Percentiles rank a stretch among this genome's conserved stretches.
phyloP scores from a whole-genome alignment of 805 yeast genomes.

The Zygosaccharomyces bisporus region DNA sequence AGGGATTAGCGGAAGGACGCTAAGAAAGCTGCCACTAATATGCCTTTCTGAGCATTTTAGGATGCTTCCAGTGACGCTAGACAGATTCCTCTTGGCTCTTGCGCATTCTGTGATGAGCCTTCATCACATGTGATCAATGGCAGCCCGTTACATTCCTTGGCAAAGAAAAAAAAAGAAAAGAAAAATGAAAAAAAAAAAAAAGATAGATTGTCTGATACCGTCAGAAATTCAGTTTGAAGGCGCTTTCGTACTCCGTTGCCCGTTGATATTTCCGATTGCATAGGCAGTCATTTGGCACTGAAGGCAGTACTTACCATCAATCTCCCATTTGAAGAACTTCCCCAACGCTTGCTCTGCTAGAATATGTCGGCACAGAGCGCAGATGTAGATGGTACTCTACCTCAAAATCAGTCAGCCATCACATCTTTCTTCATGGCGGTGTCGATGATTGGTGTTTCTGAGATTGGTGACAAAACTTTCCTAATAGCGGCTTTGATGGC shows the following conservation, averaged over 20 bases:
- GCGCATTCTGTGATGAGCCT: conserved; percentile 16
- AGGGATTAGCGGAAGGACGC: conserved; percentile 32
- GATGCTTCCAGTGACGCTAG: conserved; percentile 25
- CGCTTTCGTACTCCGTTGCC: neutral
- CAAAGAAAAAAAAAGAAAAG: neutral
- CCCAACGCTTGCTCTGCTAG: neutral
- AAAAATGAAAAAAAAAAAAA: neutral
- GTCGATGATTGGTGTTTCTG: conserved; percentile 92
- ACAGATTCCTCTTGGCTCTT: conserved; percentile 27
- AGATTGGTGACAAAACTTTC: conserved; percentile 96
- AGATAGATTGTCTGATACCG: too few species aligned
- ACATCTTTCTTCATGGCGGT: conserved; percentile 70
- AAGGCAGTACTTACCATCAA: too few species aligned
- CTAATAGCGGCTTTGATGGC: conserved; percentile 97
- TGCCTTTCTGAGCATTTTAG: conserved; percentile 31
- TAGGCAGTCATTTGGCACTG: too few species aligned
- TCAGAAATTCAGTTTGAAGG: too few species aligned
- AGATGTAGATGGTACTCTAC: conserved; percentile 6
- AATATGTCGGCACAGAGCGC: conserved; percentile 4
- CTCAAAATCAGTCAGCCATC: conserved; percentile 15
- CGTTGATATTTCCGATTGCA: neutral
- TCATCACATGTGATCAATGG: conserved; percentile 12
- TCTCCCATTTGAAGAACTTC: too few species aligned
- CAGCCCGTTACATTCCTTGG: neutral
- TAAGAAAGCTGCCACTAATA: conserved; percentile 29